Evolutionary conservation across 2,329 filamentous ascomycete species (phyloP).

Genomic region (Orbilia oligospora): DNA sequence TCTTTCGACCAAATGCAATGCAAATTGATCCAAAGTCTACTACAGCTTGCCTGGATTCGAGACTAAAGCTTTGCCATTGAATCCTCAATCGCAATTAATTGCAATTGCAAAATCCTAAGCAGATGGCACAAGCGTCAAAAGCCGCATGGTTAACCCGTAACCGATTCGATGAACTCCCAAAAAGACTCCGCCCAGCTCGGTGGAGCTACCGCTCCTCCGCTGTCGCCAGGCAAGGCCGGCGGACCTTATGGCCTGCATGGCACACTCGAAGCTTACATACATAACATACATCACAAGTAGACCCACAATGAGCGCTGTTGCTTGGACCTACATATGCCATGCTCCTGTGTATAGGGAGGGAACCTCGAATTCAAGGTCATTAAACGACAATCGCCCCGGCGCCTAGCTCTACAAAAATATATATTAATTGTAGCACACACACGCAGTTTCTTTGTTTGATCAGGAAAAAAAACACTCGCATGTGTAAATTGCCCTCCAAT

Average conservation of each 20-base stretch:
- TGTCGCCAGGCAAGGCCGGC: slow-evolving; percentile 12
- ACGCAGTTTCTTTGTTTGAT: too few relatives aligned
- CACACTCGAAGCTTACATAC: neutral
- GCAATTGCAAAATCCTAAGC: too few relatives aligned
- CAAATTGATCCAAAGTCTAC: too few relatives aligned
- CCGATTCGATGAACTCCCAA: neutral
- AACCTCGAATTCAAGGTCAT: slow-evolving; percentile 4
- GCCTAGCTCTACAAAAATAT: neutral
- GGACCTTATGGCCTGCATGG: slow-evolving; percentile 19
- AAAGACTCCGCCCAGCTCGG: slow-evolving; percentile 13
- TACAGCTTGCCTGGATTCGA: too few relatives aligned
- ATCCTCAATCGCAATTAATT: neutral
- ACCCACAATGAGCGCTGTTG: too few relatives aligned
- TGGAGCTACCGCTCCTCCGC: neutral
- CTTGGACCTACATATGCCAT: too few relatives aligned
- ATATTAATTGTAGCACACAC: neutral
- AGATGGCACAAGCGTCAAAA: slow-evolving; percentile 3
- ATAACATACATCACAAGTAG: too few relatives aligned
- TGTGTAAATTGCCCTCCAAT: slow-evolving; percentile 10
- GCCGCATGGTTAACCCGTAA: slow-evolving; percentile 4
- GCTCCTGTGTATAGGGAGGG: too few relatives aligned
- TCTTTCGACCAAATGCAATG: neutral
- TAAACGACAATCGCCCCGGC: slow-evolving; percentile 31
- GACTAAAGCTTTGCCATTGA: too few relatives aligned
- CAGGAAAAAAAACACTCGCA: neutral